Evolutionary conservation across 148 eudicot genomes (phyloP), one percentile per base, ranked within the genome.

Genomic region (Rhododendron ferrugineum): DNA sequence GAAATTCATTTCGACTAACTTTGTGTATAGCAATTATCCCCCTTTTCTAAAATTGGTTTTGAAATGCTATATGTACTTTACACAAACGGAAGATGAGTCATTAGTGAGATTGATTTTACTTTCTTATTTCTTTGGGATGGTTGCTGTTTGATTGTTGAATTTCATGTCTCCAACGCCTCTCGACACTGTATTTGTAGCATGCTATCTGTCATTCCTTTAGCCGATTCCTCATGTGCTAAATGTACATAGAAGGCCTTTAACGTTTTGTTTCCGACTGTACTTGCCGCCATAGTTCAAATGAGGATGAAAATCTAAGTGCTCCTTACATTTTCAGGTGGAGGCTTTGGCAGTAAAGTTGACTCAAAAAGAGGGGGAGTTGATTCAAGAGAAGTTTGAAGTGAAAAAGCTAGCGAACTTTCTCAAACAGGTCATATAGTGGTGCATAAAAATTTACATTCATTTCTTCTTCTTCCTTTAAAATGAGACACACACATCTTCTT

Each of bases 351-450:
- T 97, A 28, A 92, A 97, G 87, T 87, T 97, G 85, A 97, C 99
- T 64, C 98, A 95, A 82, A 90, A 95, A 37, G 99, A 97, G 90
- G 99, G 99, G 85, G 99, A 97, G 83, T 89, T 97, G 50, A 94
- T 97, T 79, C 99, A 97, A 85, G 99, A 97, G 92, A 95, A 94
- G 88, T 97, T 94, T 87, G 99, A 95, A 92, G 98, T 97, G 87
- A 97, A 95, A 86, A 95, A 93, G 91, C 92, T 97, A 60, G 92
- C 92, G 11, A 94, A 90, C 87, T 95, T 93, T 88, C 94, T 97
- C 79, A 97, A 93, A 91, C 99, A 97, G 99, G 99, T 96, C 23
- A 78, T 70, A 40, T 60, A 52, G 78, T 80, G 82, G 23, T 86
- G 32, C 58, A 60, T 34, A 37, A 47, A 22, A 36, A 11, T 82